These are phyloP conservation scores for Boletellus sp. DNA, from an alignment of 768 basidiomycete genomes.

Conservation along the genomic window DNA sequence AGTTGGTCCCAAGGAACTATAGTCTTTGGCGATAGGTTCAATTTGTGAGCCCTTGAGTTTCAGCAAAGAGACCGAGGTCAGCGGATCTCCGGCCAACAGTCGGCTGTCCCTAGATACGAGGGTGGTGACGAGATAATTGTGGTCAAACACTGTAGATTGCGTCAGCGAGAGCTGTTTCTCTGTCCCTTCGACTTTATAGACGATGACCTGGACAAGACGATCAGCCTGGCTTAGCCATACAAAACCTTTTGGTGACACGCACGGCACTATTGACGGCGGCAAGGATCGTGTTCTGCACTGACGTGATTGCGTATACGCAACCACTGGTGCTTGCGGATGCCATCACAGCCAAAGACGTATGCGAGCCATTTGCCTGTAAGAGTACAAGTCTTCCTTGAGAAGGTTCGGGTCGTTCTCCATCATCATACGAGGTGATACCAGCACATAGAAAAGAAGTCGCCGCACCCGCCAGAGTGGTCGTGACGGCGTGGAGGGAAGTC, in stretches of 20 bases:
- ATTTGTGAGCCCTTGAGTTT: slow-evolving; percentile 45
- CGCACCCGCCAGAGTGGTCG: slow-evolving; percentile 25
- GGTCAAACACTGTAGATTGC: slow-evolving; percentile 62
- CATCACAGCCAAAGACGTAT: slow-evolving; percentile 30
- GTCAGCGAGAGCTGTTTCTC: slow-evolving; percentile 30
- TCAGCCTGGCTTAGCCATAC: background rate
- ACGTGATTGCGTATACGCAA: slow-evolving; percentile 63
- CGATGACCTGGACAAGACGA: slow-evolving; percentile 39
- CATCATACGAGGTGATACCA: slow-evolving; percentile 43
- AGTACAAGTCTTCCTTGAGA: slow-evolving; percentile 60
- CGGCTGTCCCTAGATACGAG: slow-evolving; percentile 52
- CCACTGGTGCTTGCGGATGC: slow-evolving; percentile 51
- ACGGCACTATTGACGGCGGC: slow-evolving; percentile 79
- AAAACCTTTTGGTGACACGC: slow-evolving; percentile 22
- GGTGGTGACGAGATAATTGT: slow-evolving; percentile 75
- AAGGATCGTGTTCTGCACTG: slow-evolving; percentile 48
- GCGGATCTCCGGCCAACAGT: slow-evolving; percentile 74
- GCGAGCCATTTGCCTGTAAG: slow-evolving; percentile 35
- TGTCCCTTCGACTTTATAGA: slow-evolving; percentile 41
- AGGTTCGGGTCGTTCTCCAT: slow-evolving; percentile 48
- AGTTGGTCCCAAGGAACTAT: slow-evolving; percentile 71
- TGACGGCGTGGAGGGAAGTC: slow-evolving; percentile 43
- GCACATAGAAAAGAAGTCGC: slow-evolving; percentile 45
- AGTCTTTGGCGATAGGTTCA: slow-evolving; percentile 64
- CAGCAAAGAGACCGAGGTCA: slow-evolving; percentile 74